These are phyloP conservation scores for Lindgomyces ingoldianus DNA, from an alignment of 495 filamentous ascomycete genomes.

Conservation along the genomic window DNA sequence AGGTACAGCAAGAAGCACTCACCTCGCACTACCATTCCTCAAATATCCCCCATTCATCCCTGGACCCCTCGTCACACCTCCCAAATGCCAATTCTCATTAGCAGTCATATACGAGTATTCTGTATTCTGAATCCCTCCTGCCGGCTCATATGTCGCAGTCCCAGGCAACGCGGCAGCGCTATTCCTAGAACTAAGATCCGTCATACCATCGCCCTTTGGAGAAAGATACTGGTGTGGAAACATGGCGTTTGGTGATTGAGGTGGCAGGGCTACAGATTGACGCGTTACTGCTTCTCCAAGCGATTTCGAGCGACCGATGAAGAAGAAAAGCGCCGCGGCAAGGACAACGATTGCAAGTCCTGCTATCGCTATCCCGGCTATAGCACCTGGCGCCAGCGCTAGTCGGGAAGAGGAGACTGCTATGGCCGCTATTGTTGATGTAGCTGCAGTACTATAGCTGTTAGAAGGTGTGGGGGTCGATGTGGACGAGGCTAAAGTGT, in stretches of 20 bases:
- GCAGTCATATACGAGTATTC: background rate
- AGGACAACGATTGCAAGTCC: conserved; percentile 41
- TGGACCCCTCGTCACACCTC: background rate
- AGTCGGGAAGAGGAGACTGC: conserved; percentile 1
- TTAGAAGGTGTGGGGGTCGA: background rate
- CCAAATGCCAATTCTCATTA: background rate
- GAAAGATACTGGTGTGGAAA: background rate
- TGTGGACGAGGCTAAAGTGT: background rate
- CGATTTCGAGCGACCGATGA: conserved; percentile 33
- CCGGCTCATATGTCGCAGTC: background rate
- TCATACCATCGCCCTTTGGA: background rate
- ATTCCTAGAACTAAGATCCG: background rate
- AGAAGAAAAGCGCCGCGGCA: conserved; percentile 48
- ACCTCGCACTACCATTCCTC: background rate
- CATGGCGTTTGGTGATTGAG: background rate
- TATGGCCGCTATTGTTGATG: background rate
- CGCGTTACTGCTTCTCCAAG: conserved; percentile 14
- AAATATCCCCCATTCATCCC: background rate
- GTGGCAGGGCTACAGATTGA: background rate
- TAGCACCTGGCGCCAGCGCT: conserved; percentile 46
- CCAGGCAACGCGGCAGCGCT: background rate
- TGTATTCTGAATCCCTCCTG: background rate
- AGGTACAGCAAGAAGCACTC: background rate
- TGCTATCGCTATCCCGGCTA: conserved; percentile 50
- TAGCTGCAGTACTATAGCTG: background rate